Evolutionary conservation across 1,139 yeast genomes (phyloP).

Genomic region (Hemisphaericaspora xylanilytica): DNA sequence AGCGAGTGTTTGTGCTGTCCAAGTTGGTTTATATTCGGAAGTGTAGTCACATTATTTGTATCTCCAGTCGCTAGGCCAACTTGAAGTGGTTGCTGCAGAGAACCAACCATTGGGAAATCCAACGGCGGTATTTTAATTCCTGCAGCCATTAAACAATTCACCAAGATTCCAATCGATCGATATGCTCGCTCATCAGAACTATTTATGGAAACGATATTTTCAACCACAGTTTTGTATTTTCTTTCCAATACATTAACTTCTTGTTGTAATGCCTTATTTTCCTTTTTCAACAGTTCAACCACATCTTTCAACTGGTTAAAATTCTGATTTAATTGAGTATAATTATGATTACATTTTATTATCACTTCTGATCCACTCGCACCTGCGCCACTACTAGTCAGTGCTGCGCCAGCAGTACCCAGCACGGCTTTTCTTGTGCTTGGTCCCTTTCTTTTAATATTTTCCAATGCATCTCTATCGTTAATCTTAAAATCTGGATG

Average conservation of each 20-base stretch:
- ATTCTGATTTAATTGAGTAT: conserved; percentile 11
- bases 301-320: conserved; percentile 38
- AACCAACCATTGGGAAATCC: conserved; percentile 44
- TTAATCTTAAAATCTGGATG: conserved; percentile 83
- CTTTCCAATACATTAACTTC: conserved; percentile 49
- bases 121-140: conserved; percentile 69
- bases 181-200: conserved; percentile 56
- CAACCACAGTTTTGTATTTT: conserved; percentile 64
- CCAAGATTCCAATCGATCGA: conserved; percentile 48
- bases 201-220: conserved; percentile 55
- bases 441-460: conserved; percentile 80
- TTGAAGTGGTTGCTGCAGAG: conserved; percentile 5
- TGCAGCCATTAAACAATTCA: conserved; percentile 48
- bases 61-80: not conserved
- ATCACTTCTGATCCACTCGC: conserved; percentile 3
- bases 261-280: conserved; percentile 37
- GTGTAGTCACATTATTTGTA: conserved; percentile 4
- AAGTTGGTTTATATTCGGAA: conserved; percentile 11
- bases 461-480: conserved; percentile 68
- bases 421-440: conserved; percentile 39
- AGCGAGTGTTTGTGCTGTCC: too few relatives aligned
- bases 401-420: conserved; percentile 2
- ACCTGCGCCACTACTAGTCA: conserved; percentile 1
- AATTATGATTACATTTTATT: conserved; percentile 10
- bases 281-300: conserved; percentile 39